phyloP scores from a whole-genome alignment of 805 yeast species.

The Metahyphopichia silvanorum region DNA sequence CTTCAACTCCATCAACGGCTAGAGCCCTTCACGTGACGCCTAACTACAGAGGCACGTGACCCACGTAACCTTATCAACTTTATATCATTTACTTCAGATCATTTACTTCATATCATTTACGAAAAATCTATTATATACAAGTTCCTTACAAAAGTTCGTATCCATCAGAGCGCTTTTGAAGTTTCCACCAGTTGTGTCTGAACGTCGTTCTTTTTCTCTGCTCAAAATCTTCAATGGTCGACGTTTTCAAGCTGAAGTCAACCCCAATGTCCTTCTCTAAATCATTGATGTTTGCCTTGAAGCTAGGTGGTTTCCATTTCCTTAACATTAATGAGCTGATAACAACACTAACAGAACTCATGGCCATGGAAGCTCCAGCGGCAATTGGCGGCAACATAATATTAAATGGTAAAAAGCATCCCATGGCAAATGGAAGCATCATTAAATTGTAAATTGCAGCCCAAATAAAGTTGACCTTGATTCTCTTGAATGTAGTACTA shows the following conservation, averaged over 20 bases:
- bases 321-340: conserved; percentile 71
- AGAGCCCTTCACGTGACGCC: no score
- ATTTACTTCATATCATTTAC: no score
- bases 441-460: conserved; percentile 79
- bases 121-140: no score
- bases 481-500: conserved; percentile 63
- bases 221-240: conserved; percentile 23
- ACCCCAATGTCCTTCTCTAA: conserved; percentile 18
- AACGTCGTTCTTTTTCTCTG: conserved; percentile 8
- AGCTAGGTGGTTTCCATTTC: conserved; percentile 48
- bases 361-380: conserved; percentile 92
- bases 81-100: no score
- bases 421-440: conserved; percentile 94
- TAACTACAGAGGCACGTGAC: no score
- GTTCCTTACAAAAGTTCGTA: no score
- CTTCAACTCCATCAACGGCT: no score
- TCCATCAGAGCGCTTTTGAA: no score
- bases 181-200: no score
- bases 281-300: conserved; percentile 7
- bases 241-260: conserved; percentile 22
- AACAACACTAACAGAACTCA: conserved; percentile 88
- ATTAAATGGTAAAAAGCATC: conserved; percentile 75
- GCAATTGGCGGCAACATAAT: conserved; percentile 79
- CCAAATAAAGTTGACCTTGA: conserved; percentile 81
- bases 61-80: no score